Base-by-base conservation (phyloP, 2,329 filamentous ascomycete species). In the Pyrenochaeta sp. region DNA sequence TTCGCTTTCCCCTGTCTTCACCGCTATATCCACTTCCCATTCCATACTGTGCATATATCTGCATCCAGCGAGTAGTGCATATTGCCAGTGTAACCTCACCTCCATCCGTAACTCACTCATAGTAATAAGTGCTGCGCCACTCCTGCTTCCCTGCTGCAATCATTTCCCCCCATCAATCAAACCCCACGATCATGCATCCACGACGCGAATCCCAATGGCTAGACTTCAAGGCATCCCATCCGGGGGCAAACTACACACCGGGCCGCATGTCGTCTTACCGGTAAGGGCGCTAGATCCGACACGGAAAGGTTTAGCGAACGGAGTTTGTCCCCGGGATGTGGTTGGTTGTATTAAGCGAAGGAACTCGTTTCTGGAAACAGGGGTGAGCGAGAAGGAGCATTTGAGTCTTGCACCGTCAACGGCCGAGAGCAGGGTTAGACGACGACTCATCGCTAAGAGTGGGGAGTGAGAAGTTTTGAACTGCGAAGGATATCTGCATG, bases 351-450 rank as follows among this genome's bases (percentile, higher is more conserved):
- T 5, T 8, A 36, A 47, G 45, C 45, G 45, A 47, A 22, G 28
- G 45, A 34, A 46, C 44, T 49, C 55, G 54, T 24, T 62, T 54
- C 52, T 43, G 50, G 59, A 56, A 54, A 54, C 59, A 59, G 45
- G 59, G 59, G 59, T 59, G 50, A 56, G 59, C 59, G 56, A 62
- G 53, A 52, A 45, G 34, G 52, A 55, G 45, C 55, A 50, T 53
- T 50, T 52, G 42, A 9, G 48, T 40, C 43, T 19, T 19, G 47
- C 25, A 24, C 24, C 28, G 43, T 45, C 25, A 50, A 54, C 54
- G 46, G 49, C 47, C 46, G n/a, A 22, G 42, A 32, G 47, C 56
- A 62, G 42, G 59, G 59, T 56, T 59, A 51, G 42, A 50, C 59
- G 59, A 62, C 24, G 19, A 27, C 12, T 27, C 24, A n/a, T 30